Evolutionary conservation across 2,329 filamentous ascomycete species (phyloP), one percentile per base, ranked within the genome.

Genomic region (Mycosphaerelloides madeirae): DNA sequence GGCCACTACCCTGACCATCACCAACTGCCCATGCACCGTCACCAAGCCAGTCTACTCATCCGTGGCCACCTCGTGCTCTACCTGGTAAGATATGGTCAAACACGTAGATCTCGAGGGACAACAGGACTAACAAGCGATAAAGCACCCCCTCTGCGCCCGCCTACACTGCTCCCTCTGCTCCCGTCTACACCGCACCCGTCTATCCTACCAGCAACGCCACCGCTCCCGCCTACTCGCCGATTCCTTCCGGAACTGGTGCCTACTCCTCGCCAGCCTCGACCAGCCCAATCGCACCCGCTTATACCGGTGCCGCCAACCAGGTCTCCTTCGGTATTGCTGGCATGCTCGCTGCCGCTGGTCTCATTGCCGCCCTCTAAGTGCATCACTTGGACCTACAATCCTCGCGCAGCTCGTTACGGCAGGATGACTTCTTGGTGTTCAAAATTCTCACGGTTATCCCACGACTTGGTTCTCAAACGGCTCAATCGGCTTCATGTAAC

Each of bases 1-100:
- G 43, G 46, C 54, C 42, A 55, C 52, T 31, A 57, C 54, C 29
- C 38, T 56, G 19, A 56, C 53, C 38, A 48, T 56, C 48, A 55
- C 50, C 38, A 46, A 54, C 52, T 55, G 49, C 44, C 52, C 52
- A 29, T 54, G 49, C 49, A 56, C 52, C 35, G 41, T 56, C 34
- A 54, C 49, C 43, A 49, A 47, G 52, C 52, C 52, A 44, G 50
- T 43, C 31, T 49, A 53, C 50, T 43, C 52, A 46, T 55, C 52
- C 46, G 52, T 53, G 20, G 45, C 53, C 44, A 47, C 52, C 38
- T 22, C 31, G 15, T 53, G 47, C 50, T 45, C 43, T 38, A 55
- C 52, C 44, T 55, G 52, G 50, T 53, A 55, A 32, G 31, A n/a
- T 16, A 6, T 35, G 14, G 15, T 8, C 31, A 14, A 8, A 12